Percentiles rank a stretch among this genome's conserved stretches.
Conservation (phyloP, 176 grass and related monocot species). For the Metroxylon sagu region DNA sequence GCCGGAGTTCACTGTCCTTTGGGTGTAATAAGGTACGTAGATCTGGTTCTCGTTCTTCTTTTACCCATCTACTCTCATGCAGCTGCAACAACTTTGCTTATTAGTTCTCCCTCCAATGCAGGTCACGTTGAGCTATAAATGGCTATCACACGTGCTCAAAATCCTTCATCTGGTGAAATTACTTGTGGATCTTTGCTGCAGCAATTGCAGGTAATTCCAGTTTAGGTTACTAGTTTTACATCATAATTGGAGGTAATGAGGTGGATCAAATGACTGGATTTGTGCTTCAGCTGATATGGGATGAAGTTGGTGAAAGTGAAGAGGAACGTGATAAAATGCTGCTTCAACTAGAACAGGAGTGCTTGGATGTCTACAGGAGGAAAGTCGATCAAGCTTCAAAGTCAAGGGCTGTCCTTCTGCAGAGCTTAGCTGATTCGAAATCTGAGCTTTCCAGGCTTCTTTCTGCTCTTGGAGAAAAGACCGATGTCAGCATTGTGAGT, state of each 20-base stretch:
- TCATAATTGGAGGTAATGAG: background rate
- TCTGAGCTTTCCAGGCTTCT: conserved; percentile 85
- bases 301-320: conserved; percentile 94
- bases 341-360: conserved; percentile 92
- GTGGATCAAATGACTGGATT: background rate
- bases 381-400: conserved; percentile 88
- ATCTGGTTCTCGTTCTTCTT: no score
- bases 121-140: conserved; percentile 20
- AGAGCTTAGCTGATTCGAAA: conserved; percentile 86
- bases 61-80: background rate
- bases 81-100: background rate
- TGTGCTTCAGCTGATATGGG: conserved; percentile 63
- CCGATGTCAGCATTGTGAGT: conserved; percentile 72
- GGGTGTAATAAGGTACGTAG: no score
- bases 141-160: conserved; percentile 24
- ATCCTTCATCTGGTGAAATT: conserved; percentile 27
- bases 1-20: no score
- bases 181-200: conserved; percentile 92
- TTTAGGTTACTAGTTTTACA: no score
- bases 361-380: conserved; percentile 97
- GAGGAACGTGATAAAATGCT: conserved; percentile 93
- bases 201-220: conserved; percentile 57
- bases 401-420: conserved; percentile 82
- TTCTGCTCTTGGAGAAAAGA: conserved; percentile 87
- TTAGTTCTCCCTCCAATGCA: no score